A percentile compares a stretch with the other conserved stretches of the same genome.
Conservation (phyloP, 768 basidiomycete species). For the Boletellus sp. region DNA sequence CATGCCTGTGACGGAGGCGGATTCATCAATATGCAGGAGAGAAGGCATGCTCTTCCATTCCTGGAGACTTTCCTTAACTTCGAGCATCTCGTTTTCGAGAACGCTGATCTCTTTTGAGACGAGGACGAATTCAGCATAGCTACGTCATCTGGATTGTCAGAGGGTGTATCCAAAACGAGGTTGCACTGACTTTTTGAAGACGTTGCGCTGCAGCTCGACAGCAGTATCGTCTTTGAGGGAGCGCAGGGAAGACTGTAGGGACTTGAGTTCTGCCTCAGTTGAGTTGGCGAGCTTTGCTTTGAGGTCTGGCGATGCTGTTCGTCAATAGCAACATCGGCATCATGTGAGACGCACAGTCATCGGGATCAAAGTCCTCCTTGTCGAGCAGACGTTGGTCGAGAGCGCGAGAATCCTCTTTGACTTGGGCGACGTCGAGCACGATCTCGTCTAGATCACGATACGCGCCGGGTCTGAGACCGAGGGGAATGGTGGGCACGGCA, state of each 20-base stretch:
- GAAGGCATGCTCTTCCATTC: conserved; percentile 98
- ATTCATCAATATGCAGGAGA: conserved; percentile 84
- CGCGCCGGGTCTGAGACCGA: conserved; percentile 36
- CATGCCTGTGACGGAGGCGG: conserved; percentile 55
- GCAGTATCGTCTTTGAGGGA: conserved; percentile 69
- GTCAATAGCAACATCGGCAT: not conserved
- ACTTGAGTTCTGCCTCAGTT: conserved; percentile 75
- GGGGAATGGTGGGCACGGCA: conserved; percentile 54
- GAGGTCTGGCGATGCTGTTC: conserved; percentile 45
- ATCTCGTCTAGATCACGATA: conserved; percentile 47
- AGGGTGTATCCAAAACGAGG: not conserved
- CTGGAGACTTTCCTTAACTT: conserved; percentile 88
- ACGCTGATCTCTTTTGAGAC: conserved; percentile 97
- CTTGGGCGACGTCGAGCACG: conserved; percentile 36
- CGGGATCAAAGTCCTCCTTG: conserved; percentile 81
- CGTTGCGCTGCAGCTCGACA: conserved; percentile 81
- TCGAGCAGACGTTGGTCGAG: conserved; percentile 62
- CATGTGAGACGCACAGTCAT: conserved; percentile 63
- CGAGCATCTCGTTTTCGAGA: conserved; percentile 96
- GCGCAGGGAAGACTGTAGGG: conserved; percentile 72
- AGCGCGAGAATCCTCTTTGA: conserved; percentile 55
- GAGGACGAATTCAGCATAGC: conserved; percentile 94
- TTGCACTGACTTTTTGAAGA: conserved; percentile 80
- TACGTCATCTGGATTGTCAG: conserved; percentile 32
- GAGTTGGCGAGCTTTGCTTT: conserved; percentile 88